phyloP scores from a whole-genome alignment of 2,329 filamentous ascomycete species.

The Venturia carpophila region DNA sequence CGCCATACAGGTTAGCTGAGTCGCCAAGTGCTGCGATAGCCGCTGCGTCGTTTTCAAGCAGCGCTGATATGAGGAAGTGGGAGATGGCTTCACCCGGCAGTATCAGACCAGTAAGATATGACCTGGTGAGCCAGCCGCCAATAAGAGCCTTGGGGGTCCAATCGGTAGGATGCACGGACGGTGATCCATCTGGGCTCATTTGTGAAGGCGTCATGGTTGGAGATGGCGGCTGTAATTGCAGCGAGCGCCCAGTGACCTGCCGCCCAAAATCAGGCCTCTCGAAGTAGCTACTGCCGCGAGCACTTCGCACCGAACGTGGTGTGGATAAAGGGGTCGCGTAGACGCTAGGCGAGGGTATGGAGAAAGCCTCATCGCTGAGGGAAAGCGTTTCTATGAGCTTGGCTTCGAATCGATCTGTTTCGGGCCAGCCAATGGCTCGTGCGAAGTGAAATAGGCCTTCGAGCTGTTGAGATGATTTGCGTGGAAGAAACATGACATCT shows the following conservation, averaged over 20 bases:
- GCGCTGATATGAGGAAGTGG: constrained; percentile 48
- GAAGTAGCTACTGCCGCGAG: constrained; percentile 29
- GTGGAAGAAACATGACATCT: constrained; percentile 29
- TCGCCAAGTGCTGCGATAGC: constrained; percentile 44
- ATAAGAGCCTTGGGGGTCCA: constrained; percentile 16
- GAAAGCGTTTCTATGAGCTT: constrained; percentile 32
- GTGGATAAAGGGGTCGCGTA: constrained; percentile 35
- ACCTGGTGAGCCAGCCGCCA: constrained; percentile 47
- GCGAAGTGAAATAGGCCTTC: constrained; percentile 46
- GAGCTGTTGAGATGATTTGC: constrained; percentile 37
- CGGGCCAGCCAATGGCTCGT: constrained; percentile 43
- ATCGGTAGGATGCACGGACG: background rate
- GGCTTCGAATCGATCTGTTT: constrained; percentile 31
- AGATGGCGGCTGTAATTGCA: constrained; percentile 18
- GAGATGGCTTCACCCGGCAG: constrained; percentile 47
- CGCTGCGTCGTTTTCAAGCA: constrained; percentile 47
- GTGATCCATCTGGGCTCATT: background rate
- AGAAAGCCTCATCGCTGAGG: constrained; percentile 24
- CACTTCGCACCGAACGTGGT: constrained; percentile 26
- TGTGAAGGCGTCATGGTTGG: constrained; percentile 4
- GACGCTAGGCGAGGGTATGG: constrained; percentile 23
- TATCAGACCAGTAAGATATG: constrained; percentile 48
- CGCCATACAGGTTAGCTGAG: constrained; percentile 46
- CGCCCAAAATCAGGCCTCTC: constrained; percentile 25
- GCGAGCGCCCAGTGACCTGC: constrained; percentile 24